Evolutionary conservation across 2,329 filamentous ascomycete species (phyloP), one percentile per base, ranked within the genome.

Genomic region (Arachnopeziza araneosa): DNA sequence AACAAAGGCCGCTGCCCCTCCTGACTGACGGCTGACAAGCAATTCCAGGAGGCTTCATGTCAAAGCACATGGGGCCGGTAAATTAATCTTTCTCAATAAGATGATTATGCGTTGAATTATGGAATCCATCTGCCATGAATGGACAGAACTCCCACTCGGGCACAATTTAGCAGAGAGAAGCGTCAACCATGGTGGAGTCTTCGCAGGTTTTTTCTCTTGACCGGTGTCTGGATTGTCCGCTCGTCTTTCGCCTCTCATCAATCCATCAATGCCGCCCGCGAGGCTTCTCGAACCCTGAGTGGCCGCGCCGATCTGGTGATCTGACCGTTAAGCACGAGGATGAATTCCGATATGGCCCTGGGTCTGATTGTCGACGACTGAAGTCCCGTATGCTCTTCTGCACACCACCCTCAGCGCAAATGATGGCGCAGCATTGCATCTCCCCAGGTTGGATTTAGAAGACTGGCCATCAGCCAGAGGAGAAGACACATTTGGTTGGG

Each of bases 281-380:
- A n/a, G 21, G 50, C 64, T 63, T 67, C 62, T 59, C 54, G 61
- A 62, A 63, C 30, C 60, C 53, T 63, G 58, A 63, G 36, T 44
- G 36, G 36, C 36, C 12, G 36, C 36, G 36, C 58, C 60, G 64
- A 56, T 30, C 26, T 30, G 58, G 26, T 50, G 55, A 66, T 66
- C 62, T 60, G 50, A 56, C 56, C 54, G 53, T 60, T 62, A 58
- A 52, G 55, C 53, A 57, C 62, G 56, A 56, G 62, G 62, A 60
- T 65, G 57, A 50, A 44, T 6, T 6, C 17, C 17, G 36, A 44
- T 44, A 44, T 44, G 6, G 36, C 36, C 17, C 36, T 64, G 54
- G 50, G 21, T 12, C 21, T 52, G 3, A n/a, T 50, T 24, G 21
- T 23, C 50, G 50, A 14, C 50, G 10, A 52, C n/a, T 24, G 24